Percentiles rank a stretch among this genome's conserved stretches.
Evolutionary conservation across 2,329 filamentous ascomycete genomes (phyloP).

Genomic region (Sclerotinia nivalis): DNA sequence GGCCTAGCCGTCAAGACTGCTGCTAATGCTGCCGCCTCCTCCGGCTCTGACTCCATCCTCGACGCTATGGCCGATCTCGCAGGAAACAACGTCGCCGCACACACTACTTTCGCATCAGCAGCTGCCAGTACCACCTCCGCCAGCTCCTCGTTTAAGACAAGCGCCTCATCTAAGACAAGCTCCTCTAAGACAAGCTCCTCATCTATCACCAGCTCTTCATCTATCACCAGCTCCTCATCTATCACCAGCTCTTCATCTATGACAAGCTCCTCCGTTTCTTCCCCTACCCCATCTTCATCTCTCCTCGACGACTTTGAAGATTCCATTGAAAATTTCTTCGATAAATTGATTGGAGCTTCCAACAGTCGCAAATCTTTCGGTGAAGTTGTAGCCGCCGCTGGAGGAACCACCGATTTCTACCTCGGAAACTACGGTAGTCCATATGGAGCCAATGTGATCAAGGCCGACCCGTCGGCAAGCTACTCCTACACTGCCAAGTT

Average conservation of each 20-base stretch:
- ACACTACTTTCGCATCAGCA: slow-evolving; percentile 19
- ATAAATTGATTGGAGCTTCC: slow-evolving; percentile 32
- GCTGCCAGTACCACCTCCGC: slow-evolving; percentile 16
- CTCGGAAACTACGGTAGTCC: slow-evolving; percentile 36
- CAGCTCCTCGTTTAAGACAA: neutral
- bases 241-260: neutral
- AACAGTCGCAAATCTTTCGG: slow-evolving; percentile 34
- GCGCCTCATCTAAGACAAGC: neutral
- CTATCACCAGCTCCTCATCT: neutral
- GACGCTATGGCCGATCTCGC: neutral
- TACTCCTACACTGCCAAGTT: slow-evolving; percentile 37
- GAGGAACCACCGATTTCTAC: slow-evolving; percentile 25
- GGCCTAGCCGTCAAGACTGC: slow-evolving; percentile 28
- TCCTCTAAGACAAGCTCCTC: neutral
- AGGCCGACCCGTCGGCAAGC: slow-evolving; percentile 28
- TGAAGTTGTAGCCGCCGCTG: neutral
- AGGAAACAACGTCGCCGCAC: neutral
- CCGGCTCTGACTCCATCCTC: slow-evolving; percentile 4
- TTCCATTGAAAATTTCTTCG: slow-evolving; percentile 28
- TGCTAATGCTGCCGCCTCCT: slow-evolving; percentile 8
- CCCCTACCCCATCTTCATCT: slow-evolving; percentile 3
- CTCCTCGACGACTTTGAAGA: slow-evolving; percentile 14
- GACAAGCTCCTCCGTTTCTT: slow-evolving; percentile 14
- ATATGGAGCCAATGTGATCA: slow-evolving; percentile 40
- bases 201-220: neutral